These are phyloP conservation scores for Paecilomyces dactylethromorphus DNA, from an alignment of 2,329 filamentous ascomycete genomes.

Conservation along the genomic window DNA sequence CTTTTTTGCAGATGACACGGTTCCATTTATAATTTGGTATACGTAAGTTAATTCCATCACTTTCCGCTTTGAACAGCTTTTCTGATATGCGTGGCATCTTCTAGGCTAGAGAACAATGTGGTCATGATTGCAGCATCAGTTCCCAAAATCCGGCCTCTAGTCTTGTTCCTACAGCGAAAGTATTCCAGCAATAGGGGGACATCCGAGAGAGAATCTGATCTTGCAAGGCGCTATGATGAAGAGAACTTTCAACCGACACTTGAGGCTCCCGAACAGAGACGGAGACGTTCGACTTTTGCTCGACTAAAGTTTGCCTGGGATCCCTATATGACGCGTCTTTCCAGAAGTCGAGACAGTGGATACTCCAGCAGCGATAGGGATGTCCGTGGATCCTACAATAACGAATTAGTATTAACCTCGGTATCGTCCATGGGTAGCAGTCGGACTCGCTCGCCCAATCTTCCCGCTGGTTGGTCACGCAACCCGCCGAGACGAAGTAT, in stretches of 20 bases:
- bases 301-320: neutral
- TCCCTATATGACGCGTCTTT: neutral
- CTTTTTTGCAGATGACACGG: slow-evolving; percentile 4
- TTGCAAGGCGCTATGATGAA: neutral
- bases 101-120: slow-evolving; percentile 6
- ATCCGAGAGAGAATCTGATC: neutral
- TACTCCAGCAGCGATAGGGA: neutral
- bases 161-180: neutral
- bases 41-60: slow-evolving; percentile 2
- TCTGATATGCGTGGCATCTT: neutral
- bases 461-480: neutral
- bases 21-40: slow-evolving; percentile 3
- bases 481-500: neutral
- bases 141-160: slow-evolving; percentile 5
- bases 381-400: neutral
- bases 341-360: neutral
- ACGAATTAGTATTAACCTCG: neutral
- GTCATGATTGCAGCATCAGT: slow-evolving; percentile 7
- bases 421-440: neutral
- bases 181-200: neutral
- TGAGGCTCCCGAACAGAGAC: neutral
- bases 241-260: neutral
- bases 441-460: neutral
- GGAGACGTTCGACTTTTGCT: neutral
- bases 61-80: neutral